A percentile compares a stretch with the other conserved stretches of the same genome.
Conservation (phyloP, 2,329 filamentous ascomycete species). For the Cordyceps javanica region DNA sequence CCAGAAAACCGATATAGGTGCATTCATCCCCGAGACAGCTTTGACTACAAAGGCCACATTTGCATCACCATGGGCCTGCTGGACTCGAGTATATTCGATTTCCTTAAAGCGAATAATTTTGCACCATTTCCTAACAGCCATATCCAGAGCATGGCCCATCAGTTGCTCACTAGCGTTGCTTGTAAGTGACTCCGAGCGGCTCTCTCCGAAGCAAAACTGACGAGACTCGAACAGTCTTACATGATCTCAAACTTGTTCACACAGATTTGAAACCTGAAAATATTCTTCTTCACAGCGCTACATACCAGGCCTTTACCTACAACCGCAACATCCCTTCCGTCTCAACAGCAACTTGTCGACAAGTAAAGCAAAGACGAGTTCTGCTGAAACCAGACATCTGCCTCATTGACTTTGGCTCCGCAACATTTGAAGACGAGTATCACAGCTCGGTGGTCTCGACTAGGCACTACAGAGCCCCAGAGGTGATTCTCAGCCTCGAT, state of each 20-base stretch:
- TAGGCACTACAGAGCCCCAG: slow-evolving; percentile 62
- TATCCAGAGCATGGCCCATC: slow-evolving; percentile 12
- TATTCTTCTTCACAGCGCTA: slow-evolving; percentile 59
- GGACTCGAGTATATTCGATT: slow-evolving; percentile 13
- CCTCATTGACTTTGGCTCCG: slow-evolving; percentile 65
- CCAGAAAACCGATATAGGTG: slow-evolving; percentile 7
- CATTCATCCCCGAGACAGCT: slow-evolving; percentile 11
- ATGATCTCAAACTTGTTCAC: slow-evolving; percentile 95
- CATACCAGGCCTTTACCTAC: slow-evolving; percentile 65
- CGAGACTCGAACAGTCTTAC: slow-evolving; percentile 59
- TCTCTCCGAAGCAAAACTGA: slow-evolving; percentile 15
- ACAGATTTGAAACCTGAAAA: slow-evolving; percentile 72
- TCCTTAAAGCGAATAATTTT: slow-evolving; percentile 11
- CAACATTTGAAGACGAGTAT: slow-evolving; percentile 67
- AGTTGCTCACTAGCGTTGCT: slow-evolving; percentile 14
- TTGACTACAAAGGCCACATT: slow-evolving; percentile 13
- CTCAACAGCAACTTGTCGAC: slow-evolving; percentile 51
- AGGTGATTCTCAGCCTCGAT: slow-evolving; percentile 64
- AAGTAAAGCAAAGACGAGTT: slow-evolving; percentile 58
- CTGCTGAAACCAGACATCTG: slow-evolving; percentile 64
- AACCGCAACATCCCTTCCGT: slow-evolving; percentile 65
- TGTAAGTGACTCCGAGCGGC: not conserved
- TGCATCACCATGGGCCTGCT: slow-evolving; percentile 12
- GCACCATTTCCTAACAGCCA: slow-evolving; percentile 12
- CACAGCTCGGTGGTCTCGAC: slow-evolving; percentile 67